phyloP scores from a whole-genome alignment of 768 basidiomycete genomes.

The Daedalea quercina region DNA sequence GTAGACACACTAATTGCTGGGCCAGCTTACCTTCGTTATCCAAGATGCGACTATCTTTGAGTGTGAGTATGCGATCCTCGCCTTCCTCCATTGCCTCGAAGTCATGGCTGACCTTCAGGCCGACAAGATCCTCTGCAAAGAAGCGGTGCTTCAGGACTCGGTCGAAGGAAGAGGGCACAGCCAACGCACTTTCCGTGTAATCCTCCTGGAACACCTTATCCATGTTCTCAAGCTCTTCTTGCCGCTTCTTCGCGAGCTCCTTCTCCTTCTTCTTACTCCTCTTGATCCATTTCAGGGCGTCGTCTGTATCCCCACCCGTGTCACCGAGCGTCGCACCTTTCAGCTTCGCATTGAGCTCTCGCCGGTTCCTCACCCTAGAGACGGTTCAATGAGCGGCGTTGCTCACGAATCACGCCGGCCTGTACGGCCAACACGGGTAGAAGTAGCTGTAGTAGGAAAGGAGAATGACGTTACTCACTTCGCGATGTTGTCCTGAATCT shows the following conservation, averaged over 20 bases:
- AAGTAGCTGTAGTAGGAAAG: conserved; percentile 16
- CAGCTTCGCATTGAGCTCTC: conserved; percentile 87
- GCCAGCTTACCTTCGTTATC: conserved; percentile 77
- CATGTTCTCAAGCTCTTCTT: conserved; percentile 78
- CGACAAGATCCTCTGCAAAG: conserved; percentile 73
- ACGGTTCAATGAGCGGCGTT: conserved; percentile 27
- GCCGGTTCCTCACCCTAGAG: conserved; percentile 84
- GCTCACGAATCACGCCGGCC: conserved; percentile 34
- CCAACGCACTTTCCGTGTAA: conserved; percentile 81
- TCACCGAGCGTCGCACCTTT: conserved; percentile 91
- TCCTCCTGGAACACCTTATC: conserved; percentile 71
- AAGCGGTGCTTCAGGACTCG: not conserved
- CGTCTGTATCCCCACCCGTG: conserved; percentile 69
- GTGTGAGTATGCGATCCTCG: conserved; percentile 89
- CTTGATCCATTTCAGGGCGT: conserved; percentile 88
- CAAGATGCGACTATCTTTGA: conserved; percentile 93
- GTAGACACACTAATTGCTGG: not conserved
- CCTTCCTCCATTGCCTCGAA: conserved; percentile 90
- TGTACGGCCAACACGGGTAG: conserved; percentile 25
- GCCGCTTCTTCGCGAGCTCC: conserved; percentile 77
- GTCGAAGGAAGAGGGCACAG: not conserved
- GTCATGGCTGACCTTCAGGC: conserved; percentile 95
- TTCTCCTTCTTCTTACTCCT: conserved; percentile 85
- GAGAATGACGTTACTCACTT: conserved; percentile 64
- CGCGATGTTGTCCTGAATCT: conserved; percentile 67